Base-by-base conservation (phyloP, 2,329 filamentous ascomycete genomes). In the Verticillium zaregamsianum region DNA sequence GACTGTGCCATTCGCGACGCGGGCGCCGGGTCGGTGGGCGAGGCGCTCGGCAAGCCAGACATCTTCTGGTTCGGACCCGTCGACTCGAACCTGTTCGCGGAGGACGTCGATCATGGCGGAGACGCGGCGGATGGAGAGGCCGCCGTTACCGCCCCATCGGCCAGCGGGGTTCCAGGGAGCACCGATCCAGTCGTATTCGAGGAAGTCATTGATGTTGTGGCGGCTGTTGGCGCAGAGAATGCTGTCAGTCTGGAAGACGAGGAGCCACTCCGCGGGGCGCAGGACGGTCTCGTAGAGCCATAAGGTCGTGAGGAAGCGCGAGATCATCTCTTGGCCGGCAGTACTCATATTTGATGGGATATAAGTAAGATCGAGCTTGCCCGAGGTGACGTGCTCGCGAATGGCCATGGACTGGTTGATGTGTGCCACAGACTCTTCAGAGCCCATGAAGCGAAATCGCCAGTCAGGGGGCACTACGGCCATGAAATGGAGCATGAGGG, bases 391-490 rank as follows among this genome's bases (percentile, higher is more conserved):
- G 55, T 80, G 76, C 63, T 77, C 70, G 11, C 77, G 77, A 68
- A 84, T 79, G 49, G 81, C 79, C 15, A 77, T 70, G 33, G 76
- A 79, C 59, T 66, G 57, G 69, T 82, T 82, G 67, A 84, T 68
- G 64, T 67, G 67, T 39, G 73, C 71, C 32, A 85, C 78, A 8
- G 79, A 81, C 58, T 77, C 75, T 25, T 69, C 33, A 15, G 79
- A 82, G 60, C 83, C 82, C 77, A 85, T 82, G 75, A 85, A 85
- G 64, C 81, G 68, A 68, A 84, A 83, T 55, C 77, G 79, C 82
- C 82, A 85, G 67, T 85, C 82, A 7, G 80, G 78, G 2, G 82
- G 82, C 1, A 83, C 79, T 23, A 85, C 81, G 4, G 79, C 75
- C 65, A 84, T 84, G 73, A 85, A 83, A 68, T 86, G 83, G 28